These are phyloP conservation scores for Ascosphaera pollenicola DNA, from an alignment of 2,329 filamentous ascomycete genomes.

Conservation along the genomic window DNA sequence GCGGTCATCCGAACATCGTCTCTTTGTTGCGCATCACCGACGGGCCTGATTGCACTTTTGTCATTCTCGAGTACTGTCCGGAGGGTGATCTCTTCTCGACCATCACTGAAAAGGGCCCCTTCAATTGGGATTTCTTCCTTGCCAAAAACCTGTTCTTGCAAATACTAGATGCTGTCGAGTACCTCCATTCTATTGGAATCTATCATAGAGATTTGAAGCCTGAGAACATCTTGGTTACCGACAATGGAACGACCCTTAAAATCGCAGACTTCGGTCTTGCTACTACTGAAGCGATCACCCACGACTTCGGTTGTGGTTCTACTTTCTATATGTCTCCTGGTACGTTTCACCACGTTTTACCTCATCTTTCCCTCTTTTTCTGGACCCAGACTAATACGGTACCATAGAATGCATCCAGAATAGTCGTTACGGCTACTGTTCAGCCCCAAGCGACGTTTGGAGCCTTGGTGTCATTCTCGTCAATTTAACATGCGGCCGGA, in stretches of 20 bases:
- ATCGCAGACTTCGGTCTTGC: conserved; percentile 94
- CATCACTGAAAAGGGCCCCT: conserved; percentile 87
- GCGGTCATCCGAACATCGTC: conserved; percentile 78
- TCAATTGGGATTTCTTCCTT: conserved; percentile 76
- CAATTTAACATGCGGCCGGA: conserved; percentile 92
- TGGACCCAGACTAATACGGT: no score
- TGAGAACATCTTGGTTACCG: conserved; percentile 87
- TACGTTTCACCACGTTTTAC: conserved; percentile 27
- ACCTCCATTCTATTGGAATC: conserved; percentile 81
- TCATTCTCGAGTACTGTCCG: conserved; percentile 90
- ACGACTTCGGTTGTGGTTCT: conserved; percentile 93
- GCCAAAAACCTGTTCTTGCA: conserved; percentile 80
- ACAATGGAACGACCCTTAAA: conserved; percentile 76
- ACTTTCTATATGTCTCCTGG: conserved; percentile 99
- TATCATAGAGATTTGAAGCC: conserved; percentile 97
- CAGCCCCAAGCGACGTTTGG: conserved; percentile 93
- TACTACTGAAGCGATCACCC: conserved; percentile 59
- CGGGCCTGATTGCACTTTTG: conserved; percentile 77
- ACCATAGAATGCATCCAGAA: conserved; percentile 67
- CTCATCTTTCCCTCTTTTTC: conserved; percentile 3
- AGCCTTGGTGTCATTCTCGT: conserved; percentile 94
- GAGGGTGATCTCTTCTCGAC: conserved; percentile 94
- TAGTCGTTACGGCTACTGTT: conserved; percentile 56
- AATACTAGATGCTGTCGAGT: conserved; percentile 86
- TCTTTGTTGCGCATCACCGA: conserved; percentile 88